Evolutionary conservation across 345 rosid genomes (phyloP).

Genomic region (Mercurialis annua): DNA sequence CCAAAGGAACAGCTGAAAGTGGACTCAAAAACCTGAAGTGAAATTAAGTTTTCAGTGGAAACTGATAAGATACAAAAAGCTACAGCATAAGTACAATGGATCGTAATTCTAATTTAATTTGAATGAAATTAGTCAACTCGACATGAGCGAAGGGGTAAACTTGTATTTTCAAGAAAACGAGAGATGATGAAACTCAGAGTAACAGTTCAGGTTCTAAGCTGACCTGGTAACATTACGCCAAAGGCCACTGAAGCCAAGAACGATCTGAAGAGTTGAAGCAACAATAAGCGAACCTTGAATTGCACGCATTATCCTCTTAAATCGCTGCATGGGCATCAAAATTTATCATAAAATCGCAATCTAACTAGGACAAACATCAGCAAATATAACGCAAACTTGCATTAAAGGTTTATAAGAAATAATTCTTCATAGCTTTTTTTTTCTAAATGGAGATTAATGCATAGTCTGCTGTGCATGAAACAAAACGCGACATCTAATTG

Average conservation of each 20-base stretch:
- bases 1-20: constrained; percentile 88
- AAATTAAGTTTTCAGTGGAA: neutral
- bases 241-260: constrained; percentile 96
- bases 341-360: constrained; percentile 5
- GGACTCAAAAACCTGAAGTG: constrained; percentile 79
- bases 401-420: neutral
- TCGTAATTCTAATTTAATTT: neutral
- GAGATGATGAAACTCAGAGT: constrained; percentile 1
- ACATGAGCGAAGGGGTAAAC: neutral
- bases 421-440: neutral
- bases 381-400: neutral
- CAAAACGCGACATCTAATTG: neutral
- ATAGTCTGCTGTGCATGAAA: neutral
- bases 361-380: neutral
- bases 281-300: constrained; percentile 93
- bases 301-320: constrained; percentile 80
- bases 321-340: constrained; percentile 51
- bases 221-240: constrained; percentile 95
- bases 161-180: constrained; percentile 2
- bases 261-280: constrained; percentile 93
- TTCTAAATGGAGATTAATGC: neutral
- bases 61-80: constrained; percentile 1
- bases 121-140: constrained; percentile 2
- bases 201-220: constrained; percentile 19
- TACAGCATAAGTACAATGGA: neutral